These are phyloP conservation scores for Ambrosia artemisiifolia DNA, from an alignment of 129 eudicot genomes.

Conservation along the genomic window DNA sequence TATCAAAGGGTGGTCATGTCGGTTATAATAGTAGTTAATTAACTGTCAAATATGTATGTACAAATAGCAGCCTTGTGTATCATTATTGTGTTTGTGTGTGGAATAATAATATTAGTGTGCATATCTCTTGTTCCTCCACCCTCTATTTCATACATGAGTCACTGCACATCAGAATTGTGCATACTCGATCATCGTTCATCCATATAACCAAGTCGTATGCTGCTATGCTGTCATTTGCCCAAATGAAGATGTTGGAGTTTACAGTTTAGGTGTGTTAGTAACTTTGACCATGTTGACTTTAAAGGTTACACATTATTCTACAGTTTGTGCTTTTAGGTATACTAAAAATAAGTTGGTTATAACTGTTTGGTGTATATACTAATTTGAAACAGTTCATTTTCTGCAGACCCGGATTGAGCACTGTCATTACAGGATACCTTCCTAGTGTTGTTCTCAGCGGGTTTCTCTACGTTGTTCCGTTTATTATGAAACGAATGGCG, in stretches of 20 bases:
- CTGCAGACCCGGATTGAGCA: constrained; percentile 76
- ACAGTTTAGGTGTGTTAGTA: neutral
- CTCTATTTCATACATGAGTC: too few relatives aligned
- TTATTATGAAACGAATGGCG: constrained; percentile 72
- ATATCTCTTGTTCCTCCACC: too few relatives aligned
- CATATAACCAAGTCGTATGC: too few relatives aligned
- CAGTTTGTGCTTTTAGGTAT: neutral
- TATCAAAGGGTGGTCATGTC: too few relatives aligned
- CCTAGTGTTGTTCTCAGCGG: constrained; percentile 86
- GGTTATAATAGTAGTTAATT: too few relatives aligned
- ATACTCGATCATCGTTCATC: too few relatives aligned
- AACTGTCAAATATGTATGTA: too few relatives aligned
- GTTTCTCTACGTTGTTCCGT: constrained; percentile 71
- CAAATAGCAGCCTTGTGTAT: too few relatives aligned
- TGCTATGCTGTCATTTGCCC: too few relatives aligned
- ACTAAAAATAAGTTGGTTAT: neutral
- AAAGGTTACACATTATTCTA: neutral
- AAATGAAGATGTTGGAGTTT: neutral
- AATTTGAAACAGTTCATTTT: constrained; percentile 15
- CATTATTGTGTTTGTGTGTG: too few relatives aligned
- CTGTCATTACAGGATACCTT: constrained; percentile 79
- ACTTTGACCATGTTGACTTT: neutral
- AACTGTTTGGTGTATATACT: neutral
- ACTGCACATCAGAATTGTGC: too few relatives aligned
- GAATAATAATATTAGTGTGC: too few relatives aligned